phyloP scores from a whole-genome alignment of 1,139 yeast genomes.

The Sugiyamaella paludigena region DNA sequence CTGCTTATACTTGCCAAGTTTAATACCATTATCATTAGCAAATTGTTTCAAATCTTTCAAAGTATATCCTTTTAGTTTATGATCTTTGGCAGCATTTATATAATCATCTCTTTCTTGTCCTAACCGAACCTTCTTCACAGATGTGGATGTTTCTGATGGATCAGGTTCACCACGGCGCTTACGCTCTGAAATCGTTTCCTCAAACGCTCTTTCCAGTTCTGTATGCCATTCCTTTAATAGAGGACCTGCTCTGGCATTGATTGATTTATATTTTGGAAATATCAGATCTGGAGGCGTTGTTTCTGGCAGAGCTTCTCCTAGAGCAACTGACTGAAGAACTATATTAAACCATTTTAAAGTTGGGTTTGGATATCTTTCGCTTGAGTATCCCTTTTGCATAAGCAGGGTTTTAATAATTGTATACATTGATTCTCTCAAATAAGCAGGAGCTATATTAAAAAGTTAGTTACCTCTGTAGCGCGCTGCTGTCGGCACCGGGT shows the following conservation, averaged over 20 bases:
- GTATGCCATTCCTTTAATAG: slow-evolving; percentile 21
- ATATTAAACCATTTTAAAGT: slow-evolving; percentile 63
- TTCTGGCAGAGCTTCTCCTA: slow-evolving; percentile 55
- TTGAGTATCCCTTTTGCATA: slow-evolving; percentile 51
- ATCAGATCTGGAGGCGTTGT: slow-evolving; percentile 35
- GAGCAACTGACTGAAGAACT: slow-evolving; percentile 60
- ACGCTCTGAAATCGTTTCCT: background rate
- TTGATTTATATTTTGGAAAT: slow-evolving; percentile 37
- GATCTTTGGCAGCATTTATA: slow-evolving; percentile 14
- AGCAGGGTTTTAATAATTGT: slow-evolving; percentile 44
- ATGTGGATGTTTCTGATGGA: slow-evolving; percentile 5
- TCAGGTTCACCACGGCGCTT: slow-evolving; percentile 6
- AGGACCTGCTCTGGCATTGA: slow-evolving; percentile 25
- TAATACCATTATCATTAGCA: background rate
- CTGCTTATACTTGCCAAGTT: background rate
- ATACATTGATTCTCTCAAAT: slow-evolving; percentile 40
- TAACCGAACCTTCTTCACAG: slow-evolving; percentile 5
- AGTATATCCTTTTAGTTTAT: slow-evolving; percentile 11
- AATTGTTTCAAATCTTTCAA: slow-evolving; percentile 9
- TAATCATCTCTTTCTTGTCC: slow-evolving; percentile 6
- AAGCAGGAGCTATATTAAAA: slow-evolving; percentile 32
- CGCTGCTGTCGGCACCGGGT: no score
- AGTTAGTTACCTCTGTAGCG: no score
- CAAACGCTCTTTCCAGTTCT: slow-evolving; percentile 1
- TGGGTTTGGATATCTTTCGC: slow-evolving; percentile 64